Conservation (phyloP, 176 grass and related monocot genomes). For the Zea mays region DNA sequence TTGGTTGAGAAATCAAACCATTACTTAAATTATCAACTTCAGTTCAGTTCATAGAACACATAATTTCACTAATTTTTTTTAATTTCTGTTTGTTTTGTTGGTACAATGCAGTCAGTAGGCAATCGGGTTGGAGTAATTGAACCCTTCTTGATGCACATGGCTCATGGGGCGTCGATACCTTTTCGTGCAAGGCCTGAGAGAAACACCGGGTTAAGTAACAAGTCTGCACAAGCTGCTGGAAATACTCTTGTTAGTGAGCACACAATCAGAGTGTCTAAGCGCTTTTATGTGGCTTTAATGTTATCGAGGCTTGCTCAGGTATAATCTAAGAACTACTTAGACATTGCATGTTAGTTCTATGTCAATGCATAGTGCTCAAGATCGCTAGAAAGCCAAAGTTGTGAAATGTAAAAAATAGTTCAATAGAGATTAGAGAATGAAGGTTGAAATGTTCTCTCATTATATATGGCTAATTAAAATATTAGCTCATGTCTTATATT, state of each 20-base stretch:
- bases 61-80: slow-evolving; percentile 1
- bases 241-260: slow-evolving; percentile 59
- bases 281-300: slow-evolving; percentile 96
- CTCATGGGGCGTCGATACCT: slow-evolving; percentile 71
- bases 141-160: slow-evolving; percentile 96
- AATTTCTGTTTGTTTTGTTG: slow-evolving; percentile 29
- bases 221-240: slow-evolving; percentile 32
- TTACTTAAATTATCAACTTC: slow-evolving; percentile 16
- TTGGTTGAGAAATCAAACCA: background rate
- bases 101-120: slow-evolving; percentile 73
- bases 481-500: slow-evolving; percentile 17
- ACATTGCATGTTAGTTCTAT: background rate
- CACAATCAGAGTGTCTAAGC: slow-evolving; percentile 76
- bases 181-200: slow-evolving; percentile 53
- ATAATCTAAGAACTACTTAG: slow-evolving; percentile 25
- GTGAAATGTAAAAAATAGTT: background rate
- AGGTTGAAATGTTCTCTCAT: background rate
- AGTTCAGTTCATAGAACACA: slow-evolving; percentile 5
- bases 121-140: slow-evolving; percentile 83
- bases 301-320: slow-evolving; percentile 89
- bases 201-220: slow-evolving; percentile 34
- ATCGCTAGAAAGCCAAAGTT: background rate
- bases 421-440: background rate
- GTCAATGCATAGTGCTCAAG: background rate
- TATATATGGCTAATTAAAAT: background rate